phyloP scores from a whole-genome alignment of 441 rosid genomes.

The Mallotus japonicus region DNA sequence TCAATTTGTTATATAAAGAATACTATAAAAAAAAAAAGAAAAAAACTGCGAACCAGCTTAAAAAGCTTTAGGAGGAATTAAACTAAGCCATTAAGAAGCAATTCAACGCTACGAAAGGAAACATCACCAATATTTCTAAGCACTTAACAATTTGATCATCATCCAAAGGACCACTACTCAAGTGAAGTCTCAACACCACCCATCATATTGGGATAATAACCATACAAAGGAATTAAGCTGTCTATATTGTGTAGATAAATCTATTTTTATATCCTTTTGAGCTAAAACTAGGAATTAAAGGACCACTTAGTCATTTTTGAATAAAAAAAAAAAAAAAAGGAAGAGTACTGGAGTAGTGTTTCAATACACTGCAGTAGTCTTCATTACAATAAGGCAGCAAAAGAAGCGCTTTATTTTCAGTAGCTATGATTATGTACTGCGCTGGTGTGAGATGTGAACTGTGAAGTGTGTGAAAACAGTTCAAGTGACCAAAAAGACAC shows the following conservation, averaged over 20 bases:
- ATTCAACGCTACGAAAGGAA: not conserved
- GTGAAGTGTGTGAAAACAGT: not conserved
- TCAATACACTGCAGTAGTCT: not conserved
- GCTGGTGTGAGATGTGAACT: not conserved
- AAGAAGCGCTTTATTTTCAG: constrained; percentile 18
- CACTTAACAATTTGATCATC: not conserved
- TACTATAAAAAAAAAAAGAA: not conserved
- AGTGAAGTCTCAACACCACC: not conserved
- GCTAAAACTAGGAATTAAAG: not conserved
- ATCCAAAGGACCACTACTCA: not conserved
- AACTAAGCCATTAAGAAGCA: not conserved
- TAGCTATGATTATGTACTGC: constrained; percentile 25
- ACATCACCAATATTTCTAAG: not conserved
- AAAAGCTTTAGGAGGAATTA: not conserved
- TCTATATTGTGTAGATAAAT: not conserved
- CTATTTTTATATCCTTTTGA: not conserved
- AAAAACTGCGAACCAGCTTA: not conserved
- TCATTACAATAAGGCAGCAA: not conserved
- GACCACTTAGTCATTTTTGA: constrained; percentile 12
- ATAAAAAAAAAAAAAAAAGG: not conserved
- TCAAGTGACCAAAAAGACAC: constrained; percentile 5
- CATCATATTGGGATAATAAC: not conserved
- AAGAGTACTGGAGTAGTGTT: not conserved
- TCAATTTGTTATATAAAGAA: not conserved
- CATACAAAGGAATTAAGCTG: no score